Base-by-base conservation (phyloP, 2,329 filamentous ascomycete species). In the Coniella vitis region DNA sequence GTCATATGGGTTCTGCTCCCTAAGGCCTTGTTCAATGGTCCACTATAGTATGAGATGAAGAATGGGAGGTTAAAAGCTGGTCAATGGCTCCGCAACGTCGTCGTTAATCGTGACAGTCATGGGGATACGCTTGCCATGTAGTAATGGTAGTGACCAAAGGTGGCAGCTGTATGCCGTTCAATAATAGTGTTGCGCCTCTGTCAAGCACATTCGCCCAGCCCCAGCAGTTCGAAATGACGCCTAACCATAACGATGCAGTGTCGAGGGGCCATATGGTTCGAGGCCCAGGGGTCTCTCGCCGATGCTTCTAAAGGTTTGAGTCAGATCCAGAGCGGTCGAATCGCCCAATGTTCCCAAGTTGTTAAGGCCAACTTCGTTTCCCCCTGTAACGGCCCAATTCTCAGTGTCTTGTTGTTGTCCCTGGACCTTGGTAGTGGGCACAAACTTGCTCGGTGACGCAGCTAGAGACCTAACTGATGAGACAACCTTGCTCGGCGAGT, bases 401-500 rank as follows among this genome's bases (percentile, higher is more conserved):
- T 53, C 51, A 5, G 48, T 19, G 10, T 44, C 48, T 12, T 51
- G 49, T 8, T 51, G 49, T 8, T 39, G 44, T 13, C 61, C 56
- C 51, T 60, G 56, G 52, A 64, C 67, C 54, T 54, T 63, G 14
- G 67, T 20, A 2, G 34, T 20, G 9, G 48, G 51, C 44, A 72
- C 67, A 47, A 74, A 63, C 60, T 79, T 82, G 63, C 69, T 75
- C 0, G 79, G 78, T 3, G 79, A 81, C 31, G 49, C 25, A 29
- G 25, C 47, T 19, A 72, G 68, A 48, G 74, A 62, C 60, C 79
- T 82, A 63, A 69, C 74, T 0, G 79, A 77, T 5, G 79, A 38
- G 20, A 80, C 74, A 4, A 69, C 69, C 60, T 80, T 82, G 65
- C 73, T 78, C 3, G 79, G 79, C 0, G 79, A 81, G 20, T 79